Conservation (phyloP, 2,329 filamentous ascomycete species). For the Apiospora saccharicola region DNA sequence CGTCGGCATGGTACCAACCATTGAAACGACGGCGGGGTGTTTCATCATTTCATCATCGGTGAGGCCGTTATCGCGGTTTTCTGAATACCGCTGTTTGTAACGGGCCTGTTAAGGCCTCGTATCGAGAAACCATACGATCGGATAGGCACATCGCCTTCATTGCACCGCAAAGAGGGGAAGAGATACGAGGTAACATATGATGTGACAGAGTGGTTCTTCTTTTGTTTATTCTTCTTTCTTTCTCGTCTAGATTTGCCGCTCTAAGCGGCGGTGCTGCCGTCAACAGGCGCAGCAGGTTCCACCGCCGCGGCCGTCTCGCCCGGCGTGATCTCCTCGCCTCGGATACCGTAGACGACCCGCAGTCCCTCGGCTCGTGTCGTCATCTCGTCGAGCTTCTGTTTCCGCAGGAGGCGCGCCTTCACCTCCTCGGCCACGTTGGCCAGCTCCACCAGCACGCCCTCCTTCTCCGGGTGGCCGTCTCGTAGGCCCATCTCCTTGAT, state of each 20-base stretch:
- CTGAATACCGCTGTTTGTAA: neutral
- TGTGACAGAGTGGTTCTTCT: neutral
- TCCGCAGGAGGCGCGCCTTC: conserved; percentile 47
- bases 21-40: neutral
- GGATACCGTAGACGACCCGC: conserved; percentile 55
- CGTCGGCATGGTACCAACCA: neutral
- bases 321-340: conserved; percentile 46
- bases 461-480: conserved; percentile 88
- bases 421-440: conserved; percentile 70
- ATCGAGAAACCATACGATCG: neutral
- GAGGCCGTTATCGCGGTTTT: neutral
- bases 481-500: conserved; percentile 80
- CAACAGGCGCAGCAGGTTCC: conserved; percentile 20
- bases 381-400: conserved; percentile 53
- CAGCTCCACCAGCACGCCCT: conserved; percentile 78
- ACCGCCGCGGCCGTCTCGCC: conserved; percentile 26
- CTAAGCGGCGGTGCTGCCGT: neutral
- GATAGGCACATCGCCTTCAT: neutral
- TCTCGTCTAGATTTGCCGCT: neutral
- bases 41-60: conserved; percentile 4
- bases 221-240: neutral
- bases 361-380: conserved; percentile 53
- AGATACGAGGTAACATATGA: neutral
- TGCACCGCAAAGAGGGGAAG: neutral
- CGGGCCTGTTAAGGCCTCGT: neutral